Evolutionary conservation across 2,329 filamentous ascomycete species (phyloP), one percentile per base, ranked within the genome.

Genomic region (Fusarium bactridioides): DNA sequence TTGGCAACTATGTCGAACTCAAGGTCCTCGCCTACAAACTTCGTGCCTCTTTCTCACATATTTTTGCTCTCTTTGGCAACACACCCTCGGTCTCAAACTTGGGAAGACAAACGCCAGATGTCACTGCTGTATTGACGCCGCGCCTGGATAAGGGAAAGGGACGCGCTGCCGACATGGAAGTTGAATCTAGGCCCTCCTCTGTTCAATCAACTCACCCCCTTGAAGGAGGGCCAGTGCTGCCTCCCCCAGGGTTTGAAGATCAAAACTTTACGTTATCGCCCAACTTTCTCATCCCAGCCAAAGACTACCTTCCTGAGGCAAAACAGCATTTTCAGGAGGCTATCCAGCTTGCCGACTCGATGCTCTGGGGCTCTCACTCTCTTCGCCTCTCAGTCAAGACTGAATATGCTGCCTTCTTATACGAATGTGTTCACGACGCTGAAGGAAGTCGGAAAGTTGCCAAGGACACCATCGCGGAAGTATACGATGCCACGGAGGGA

Each of bases 1-100:
- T 94, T 62, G 91, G 87, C 74, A 92, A 89, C 77, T 94, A 91
- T 82, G 90, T 86, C 78, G 95, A 97, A 80, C 90, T 97, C 64
- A 95, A 94, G 78, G 95, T 98, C 48, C 87, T 99, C 71, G 92
- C 93, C 25, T 94, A 94, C 80, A 99, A 98, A 82, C 87, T 99
- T 19, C 91, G 94, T 67, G 96, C 96, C 21, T 97, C 94, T 25
- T 97, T 98, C 80, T 96, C 97, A 77, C 95, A 99, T 83, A 94
- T 99, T 74, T 97, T 97, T 80, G 96, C 97, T 60, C 88, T 98
- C 18, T 98, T 98, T 79, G 94, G 98, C 84, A 98, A 98, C 82
- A 90, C 94, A 59, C 95, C 95, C 1, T 87, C 92, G 0, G 89
- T 97, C 63, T 91, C 91, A 48, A 84, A 87, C 40, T 86, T 89